A percentile compares a stretch with the other conserved stretches of the same genome.
Conservation (phyloP, 495 filamentous ascomycete species). For the Penicillium verhagenii region DNA sequence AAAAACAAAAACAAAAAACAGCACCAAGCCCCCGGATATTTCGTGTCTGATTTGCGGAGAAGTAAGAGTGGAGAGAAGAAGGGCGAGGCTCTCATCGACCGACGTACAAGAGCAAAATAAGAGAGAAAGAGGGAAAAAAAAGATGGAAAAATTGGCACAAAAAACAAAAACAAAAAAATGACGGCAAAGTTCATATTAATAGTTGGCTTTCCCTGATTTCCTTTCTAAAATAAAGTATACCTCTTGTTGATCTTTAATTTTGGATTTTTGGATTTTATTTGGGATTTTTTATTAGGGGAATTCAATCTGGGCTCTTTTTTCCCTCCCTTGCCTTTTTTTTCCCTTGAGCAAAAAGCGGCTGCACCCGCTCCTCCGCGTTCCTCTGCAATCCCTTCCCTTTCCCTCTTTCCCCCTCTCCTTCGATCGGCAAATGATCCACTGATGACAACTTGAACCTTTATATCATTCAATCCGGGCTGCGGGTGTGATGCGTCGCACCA, state of each 20-base stretch:
- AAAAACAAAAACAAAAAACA: too few species aligned
- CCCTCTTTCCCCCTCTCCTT: constrained; percentile 12
- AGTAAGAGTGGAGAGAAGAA: constrained; percentile 8
- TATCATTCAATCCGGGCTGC: constrained; percentile 7
- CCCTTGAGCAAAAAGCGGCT: constrained; percentile 12
- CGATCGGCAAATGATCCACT: constrained; percentile 22
- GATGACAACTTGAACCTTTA: constrained; percentile 16
- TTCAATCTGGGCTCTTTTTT: background rate
- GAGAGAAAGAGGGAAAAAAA: constrained; percentile 10
- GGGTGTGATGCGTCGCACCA: constrained; percentile 22
- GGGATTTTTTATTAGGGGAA: too few species aligned
- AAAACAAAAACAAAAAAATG: background rate
- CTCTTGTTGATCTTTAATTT: too few species aligned
- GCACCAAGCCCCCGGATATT: background rate
- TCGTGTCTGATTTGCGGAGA: constrained; percentile 21
- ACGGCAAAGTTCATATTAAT: too few species aligned
- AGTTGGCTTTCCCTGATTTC: too few species aligned
- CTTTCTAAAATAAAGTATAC: too few species aligned
- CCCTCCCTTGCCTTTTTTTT: background rate
- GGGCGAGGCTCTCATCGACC: constrained; percentile 38
- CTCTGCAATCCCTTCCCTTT: constrained; percentile 12
- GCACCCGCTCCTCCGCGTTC: constrained; percentile 15
- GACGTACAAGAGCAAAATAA: constrained; percentile 3
- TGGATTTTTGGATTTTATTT: too few species aligned
- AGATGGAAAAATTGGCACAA: background rate